These are phyloP conservation scores for Aquanectria penicillioides DNA, from an alignment of 2,329 filamentous ascomycete species.

Conservation along the genomic window DNA sequence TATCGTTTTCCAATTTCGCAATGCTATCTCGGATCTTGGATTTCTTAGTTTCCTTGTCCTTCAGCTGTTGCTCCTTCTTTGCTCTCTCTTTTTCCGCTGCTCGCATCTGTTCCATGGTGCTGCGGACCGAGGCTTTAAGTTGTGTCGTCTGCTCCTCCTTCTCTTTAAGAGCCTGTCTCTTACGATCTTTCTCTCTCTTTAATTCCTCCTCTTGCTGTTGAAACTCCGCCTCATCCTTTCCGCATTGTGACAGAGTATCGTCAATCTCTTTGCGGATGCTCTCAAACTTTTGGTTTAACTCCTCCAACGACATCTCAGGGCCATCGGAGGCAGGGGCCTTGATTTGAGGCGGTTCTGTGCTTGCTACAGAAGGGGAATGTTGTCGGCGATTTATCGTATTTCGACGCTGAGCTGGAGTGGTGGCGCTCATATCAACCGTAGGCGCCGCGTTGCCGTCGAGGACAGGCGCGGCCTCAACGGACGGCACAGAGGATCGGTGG, in stretches of 20 bases:
- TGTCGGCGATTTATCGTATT: conserved; percentile 77
- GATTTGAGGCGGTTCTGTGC: conserved; percentile 59
- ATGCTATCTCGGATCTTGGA: conserved; percentile 77
- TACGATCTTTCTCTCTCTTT: conserved; percentile 80
- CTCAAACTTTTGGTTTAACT: conserved; percentile 85
- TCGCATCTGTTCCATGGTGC: conserved; percentile 83
- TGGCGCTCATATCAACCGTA: conserved; percentile 70
- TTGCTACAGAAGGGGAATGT: conserved; percentile 76
- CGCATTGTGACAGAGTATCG: conserved; percentile 75
- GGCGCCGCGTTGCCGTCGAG: conserved; percentile 70
- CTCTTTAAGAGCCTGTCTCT: conserved; percentile 82
- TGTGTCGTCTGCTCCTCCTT: conserved; percentile 92
- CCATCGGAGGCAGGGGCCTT: conserved; percentile 60
- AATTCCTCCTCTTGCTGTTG: conserved; percentile 73
- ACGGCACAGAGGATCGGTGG: conserved; percentile 60
- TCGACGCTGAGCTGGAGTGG: conserved; percentile 49
- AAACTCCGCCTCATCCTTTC: conserved; percentile 77
- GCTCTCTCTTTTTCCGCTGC: conserved; percentile 80
- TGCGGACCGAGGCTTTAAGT: conserved; percentile 81
- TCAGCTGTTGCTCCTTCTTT: conserved; percentile 78
- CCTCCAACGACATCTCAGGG: conserved; percentile 74
- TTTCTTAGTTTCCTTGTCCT: conserved; percentile 75
- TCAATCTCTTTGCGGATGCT: conserved; percentile 84
- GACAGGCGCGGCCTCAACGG: conserved; percentile 69
- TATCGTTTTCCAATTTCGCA: conserved; percentile 72